A percentile compares a stretch with the other conserved stretches of the same genome.
Evolutionary conservation across 768 basidiomycete species (phyloP).

Genomic region (Dioszegia crocea): DNA sequence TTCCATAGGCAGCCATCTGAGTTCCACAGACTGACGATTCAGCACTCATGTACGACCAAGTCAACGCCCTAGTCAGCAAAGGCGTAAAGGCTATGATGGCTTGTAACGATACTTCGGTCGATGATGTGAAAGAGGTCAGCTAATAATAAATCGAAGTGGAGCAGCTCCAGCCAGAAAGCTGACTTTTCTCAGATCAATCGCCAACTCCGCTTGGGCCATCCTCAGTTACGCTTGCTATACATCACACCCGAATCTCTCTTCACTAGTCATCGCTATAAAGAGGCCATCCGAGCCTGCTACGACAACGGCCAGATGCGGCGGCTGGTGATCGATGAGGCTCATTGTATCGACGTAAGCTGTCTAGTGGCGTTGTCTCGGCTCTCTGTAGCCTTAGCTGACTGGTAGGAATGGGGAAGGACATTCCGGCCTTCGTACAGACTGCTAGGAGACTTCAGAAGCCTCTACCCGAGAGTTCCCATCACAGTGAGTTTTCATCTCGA

Average conservation of each 20-base stretch:
- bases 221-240: slow-evolving; percentile 42
- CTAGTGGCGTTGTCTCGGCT: background rate
- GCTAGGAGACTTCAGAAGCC: slow-evolving; percentile 43
- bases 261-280: slow-evolving; percentile 11
- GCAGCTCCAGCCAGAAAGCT: too few species aligned
- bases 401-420: slow-evolving; percentile 46
- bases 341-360: slow-evolving; percentile 46
- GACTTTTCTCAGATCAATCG: slow-evolving; percentile 27
- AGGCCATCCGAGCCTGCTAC: slow-evolving; percentile 26
- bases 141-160: too few species aligned
- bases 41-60: slow-evolving; percentile 49
- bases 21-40: background rate
- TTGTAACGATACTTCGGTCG: slow-evolving; percentile 27
- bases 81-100: slow-evolving; percentile 39
- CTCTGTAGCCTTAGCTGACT: background rate
- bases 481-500: slow-evolving; percentile 28
- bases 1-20: background rate
- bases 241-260: slow-evolving; percentile 47
- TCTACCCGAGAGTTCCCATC: slow-evolving; percentile 45
- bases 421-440: slow-evolving; percentile 47
- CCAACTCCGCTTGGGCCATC: slow-evolving; percentile 44
- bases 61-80: slow-evolving; percentile 27
- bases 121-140: slow-evolving; percentile 26
- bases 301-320: slow-evolving; percentile 44
- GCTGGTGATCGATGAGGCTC: slow-evolving; percentile 50